A percentile compares a stretch with the other conserved stretches of the same genome.
These are phyloP conservation scores for Pholiota conissans DNA, from an alignment of 768 basidiomycete genomes.

Conservation along the genomic window DNA sequence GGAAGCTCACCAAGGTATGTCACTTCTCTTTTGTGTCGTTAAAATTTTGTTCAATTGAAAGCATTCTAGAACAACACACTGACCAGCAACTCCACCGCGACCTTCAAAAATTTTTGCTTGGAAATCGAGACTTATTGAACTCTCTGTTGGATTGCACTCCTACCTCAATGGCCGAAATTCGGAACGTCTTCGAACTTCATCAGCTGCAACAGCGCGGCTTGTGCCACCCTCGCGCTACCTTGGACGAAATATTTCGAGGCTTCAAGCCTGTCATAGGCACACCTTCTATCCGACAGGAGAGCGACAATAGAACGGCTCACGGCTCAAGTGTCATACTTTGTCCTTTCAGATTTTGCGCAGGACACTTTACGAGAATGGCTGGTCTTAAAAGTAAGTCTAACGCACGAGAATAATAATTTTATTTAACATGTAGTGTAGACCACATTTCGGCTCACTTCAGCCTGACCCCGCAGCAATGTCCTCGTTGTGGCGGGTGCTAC, in stretches of 20 bases:
- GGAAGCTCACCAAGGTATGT: too few species aligned
- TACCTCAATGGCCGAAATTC: neutral
- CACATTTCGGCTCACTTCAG: neutral
- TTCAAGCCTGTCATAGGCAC: neutral
- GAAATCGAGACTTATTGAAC: neutral
- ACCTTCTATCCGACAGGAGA: neutral
- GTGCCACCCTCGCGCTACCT: neutral
- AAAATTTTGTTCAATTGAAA: too few species aligned
- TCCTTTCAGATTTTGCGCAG: neutral
- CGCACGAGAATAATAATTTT: neutral
- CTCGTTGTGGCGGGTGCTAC: neutral
- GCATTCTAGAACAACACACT: too few species aligned
- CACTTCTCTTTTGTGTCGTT: too few species aligned
- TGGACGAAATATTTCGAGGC: neutral
- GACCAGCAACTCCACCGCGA: neutral
- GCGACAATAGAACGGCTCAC: neutral
- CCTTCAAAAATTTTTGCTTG: neutral
- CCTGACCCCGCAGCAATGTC: neutral
- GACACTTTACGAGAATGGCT: neutral
- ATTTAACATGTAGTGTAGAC: neutral
- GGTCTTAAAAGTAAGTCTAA: neutral
- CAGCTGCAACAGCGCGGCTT: neutral
- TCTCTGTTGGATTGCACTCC: neutral
- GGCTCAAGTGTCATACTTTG: neutral
- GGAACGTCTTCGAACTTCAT: neutral